A percentile compares a stretch with the other conserved stretches of the same genome.
Conservation (phyloP, 73 alveolate species). For the Paramecium tetraurelia region DNA sequence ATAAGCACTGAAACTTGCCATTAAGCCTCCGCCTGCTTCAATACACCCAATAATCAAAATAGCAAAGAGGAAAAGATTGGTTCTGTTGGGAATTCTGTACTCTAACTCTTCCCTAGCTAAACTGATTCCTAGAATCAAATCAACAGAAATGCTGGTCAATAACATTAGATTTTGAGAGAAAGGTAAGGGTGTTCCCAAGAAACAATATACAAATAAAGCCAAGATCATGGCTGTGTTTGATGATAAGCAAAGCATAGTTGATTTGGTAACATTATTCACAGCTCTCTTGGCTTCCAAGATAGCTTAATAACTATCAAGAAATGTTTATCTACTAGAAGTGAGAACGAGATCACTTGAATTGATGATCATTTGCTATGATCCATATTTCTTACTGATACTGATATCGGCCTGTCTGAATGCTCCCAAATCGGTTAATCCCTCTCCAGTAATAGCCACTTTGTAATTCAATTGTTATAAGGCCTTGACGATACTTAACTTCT, state of each 20-base stretch:
- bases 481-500: not conserved
- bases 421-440: slow-evolving; percentile 45
- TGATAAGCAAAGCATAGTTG: slow-evolving; percentile 15
- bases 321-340: not conserved
- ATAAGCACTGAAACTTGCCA: not conserved
- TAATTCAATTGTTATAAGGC: not conserved
- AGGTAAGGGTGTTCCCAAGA: slow-evolving; percentile 19
- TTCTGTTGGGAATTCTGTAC: not conserved
- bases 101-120: slow-evolving; percentile 44
- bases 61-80: not conserved
- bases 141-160: slow-evolving; percentile 7
- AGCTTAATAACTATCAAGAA: not conserved
- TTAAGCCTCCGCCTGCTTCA: slow-evolving; percentile 35
- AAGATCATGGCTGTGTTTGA: slow-evolving; percentile 40
- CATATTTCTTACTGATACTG: not conserved
- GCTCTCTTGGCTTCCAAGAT: slow-evolving; percentile 32
- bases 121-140: not conserved
- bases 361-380: slow-evolving; percentile 23
- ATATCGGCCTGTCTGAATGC: slow-evolving; percentile 19
- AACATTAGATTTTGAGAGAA: slow-evolving; percentile 2
- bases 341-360: slow-evolving; percentile 11
- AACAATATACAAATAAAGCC: not conserved
- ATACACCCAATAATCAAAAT: slow-evolving; percentile 5
- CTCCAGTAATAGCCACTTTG: slow-evolving; percentile 43
- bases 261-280: not conserved